Conservation (phyloP, 2,329 filamentous ascomycete genomes). For the Teratosphaeria viscida region DNA sequence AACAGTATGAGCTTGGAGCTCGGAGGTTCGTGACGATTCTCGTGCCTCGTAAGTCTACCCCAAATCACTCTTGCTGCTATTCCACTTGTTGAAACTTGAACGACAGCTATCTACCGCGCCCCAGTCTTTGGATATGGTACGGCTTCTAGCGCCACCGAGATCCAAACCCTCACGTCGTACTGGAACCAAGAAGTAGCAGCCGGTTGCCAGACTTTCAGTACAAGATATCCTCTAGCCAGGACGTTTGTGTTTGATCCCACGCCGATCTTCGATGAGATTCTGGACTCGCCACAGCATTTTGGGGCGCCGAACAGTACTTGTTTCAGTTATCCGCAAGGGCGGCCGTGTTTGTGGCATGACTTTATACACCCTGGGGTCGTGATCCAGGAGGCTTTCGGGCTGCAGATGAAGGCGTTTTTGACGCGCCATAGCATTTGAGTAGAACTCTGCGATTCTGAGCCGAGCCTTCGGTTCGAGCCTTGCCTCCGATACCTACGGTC, state of each 20-base stretch:
- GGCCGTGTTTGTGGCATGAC: background rate
- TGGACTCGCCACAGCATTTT: background rate
- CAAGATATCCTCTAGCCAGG: background rate
- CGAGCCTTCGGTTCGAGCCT: no score
- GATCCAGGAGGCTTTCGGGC: background rate
- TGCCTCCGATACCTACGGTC: no score
- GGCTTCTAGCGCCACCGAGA: background rate
- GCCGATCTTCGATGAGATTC: background rate
- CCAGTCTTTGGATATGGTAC: background rate
- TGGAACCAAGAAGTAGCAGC: background rate
- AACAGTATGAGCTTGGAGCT: background rate
- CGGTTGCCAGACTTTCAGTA: background rate
- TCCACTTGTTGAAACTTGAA: background rate
- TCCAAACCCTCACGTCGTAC: background rate
- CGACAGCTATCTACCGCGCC: background rate
- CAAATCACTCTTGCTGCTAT: background rate
- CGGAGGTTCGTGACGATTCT: background rate
- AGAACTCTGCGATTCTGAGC: background rate
- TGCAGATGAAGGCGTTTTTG: background rate
- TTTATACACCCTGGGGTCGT: background rate
- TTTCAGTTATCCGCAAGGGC: background rate
- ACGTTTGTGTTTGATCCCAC: background rate
- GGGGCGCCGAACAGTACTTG: background rate
- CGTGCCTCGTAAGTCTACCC: background rate
- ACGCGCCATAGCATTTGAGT: background rate